A percentile compares a stretch with the other conserved stretches of the same genome.
Conservation (phyloP, 441 rosid species). For the Brassica balearica region DNA sequence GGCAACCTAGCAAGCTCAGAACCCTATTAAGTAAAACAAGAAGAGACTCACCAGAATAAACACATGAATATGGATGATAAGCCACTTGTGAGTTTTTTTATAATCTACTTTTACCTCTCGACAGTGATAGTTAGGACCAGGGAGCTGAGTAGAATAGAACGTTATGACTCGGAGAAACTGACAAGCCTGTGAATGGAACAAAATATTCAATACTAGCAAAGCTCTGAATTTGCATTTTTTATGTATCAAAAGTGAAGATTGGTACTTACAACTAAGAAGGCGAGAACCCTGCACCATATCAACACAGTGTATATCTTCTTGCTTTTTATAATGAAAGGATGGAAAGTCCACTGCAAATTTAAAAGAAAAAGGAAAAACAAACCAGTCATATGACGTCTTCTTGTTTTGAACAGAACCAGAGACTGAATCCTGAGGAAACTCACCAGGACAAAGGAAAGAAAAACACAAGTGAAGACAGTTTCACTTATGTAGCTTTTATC, state of each 20-base stretch:
- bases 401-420: slow-evolving; percentile 23
- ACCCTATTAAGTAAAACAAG: slow-evolving; percentile 60
- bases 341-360: slow-evolving; percentile 99
- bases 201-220: not conserved
- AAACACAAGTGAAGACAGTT: slow-evolving; percentile 44
- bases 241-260: slow-evolving; percentile 4
- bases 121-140: slow-evolving; percentile 99
- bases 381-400: not conserved
- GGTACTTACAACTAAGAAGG: slow-evolving; percentile 89
- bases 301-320: slow-evolving; percentile 96
- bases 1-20: slow-evolving; percentile 93
- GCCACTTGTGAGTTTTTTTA: not conserved
- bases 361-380: slow-evolving; percentile 21
- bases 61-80: not conserved
- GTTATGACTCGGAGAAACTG: slow-evolving; percentile 89
- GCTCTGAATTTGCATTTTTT: not conserved
- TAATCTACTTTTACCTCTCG: slow-evolving; percentile 67
- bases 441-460: slow-evolving; percentile 47
- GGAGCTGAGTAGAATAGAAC: slow-evolving; percentile 97
- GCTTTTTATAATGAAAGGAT: slow-evolving; percentile 92
- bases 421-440: slow-evolving; percentile 17
- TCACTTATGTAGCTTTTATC: slow-evolving; percentile 48
- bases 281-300: slow-evolving; percentile 97
- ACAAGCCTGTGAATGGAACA: slow-evolving; percentile 62
- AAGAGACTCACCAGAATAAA: slow-evolving; percentile 33